These are phyloP conservation scores for Lippia alba DNA, from an alignment of 305 asterid species.

Conservation along the genomic window DNA sequence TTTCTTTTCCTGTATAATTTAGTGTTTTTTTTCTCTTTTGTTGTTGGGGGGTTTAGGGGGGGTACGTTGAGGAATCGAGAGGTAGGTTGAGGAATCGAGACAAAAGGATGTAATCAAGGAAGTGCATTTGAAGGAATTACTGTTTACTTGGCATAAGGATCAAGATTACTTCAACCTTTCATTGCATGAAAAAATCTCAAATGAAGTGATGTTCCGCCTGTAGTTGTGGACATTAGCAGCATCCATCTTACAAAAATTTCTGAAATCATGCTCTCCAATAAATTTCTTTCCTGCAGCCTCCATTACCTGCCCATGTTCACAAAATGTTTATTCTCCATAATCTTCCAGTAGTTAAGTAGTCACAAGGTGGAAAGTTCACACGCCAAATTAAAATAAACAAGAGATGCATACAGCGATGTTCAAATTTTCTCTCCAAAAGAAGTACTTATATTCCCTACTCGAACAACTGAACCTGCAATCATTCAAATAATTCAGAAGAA, in stretches of 20 bases:
- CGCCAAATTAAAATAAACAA: slow-evolving; percentile 27
- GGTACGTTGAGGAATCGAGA: not conserved
- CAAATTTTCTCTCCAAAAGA: slow-evolving; percentile 84
- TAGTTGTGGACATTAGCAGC: slow-evolving; percentile 90
- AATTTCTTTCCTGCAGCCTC: slow-evolving; percentile 80
- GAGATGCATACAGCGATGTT: slow-evolving; percentile 58
- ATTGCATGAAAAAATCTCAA: slow-evolving; percentile 66
- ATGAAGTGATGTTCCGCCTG: slow-evolving; percentile 61
- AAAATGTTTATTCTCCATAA: slow-evolving; percentile 27
- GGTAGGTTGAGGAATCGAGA: not conserved
- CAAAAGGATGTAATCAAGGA: slow-evolving; percentile 1
- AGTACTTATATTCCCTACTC: slow-evolving; percentile 90
- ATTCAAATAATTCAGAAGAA: slow-evolving; percentile 22
- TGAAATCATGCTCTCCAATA: slow-evolving; percentile 93
- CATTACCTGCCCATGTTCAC: slow-evolving; percentile 66
- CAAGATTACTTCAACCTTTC: slow-evolving; percentile 66
- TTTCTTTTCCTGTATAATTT: not conserved
- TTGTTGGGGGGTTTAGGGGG: not conserved
- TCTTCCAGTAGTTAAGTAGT: slow-evolving; percentile 22
- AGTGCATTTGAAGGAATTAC: not conserved
- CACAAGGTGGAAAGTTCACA: slow-evolving; percentile 22
- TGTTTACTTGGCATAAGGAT: slow-evolving; percentile 22
- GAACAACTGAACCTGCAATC: slow-evolving; percentile 88
- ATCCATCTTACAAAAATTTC: slow-evolving; percentile 99
- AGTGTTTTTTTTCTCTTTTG: too few species aligned